phyloP scores from a whole-genome alignment of 2,329 filamentous ascomycete genomes.

The Coniochaeta sp. region DNA sequence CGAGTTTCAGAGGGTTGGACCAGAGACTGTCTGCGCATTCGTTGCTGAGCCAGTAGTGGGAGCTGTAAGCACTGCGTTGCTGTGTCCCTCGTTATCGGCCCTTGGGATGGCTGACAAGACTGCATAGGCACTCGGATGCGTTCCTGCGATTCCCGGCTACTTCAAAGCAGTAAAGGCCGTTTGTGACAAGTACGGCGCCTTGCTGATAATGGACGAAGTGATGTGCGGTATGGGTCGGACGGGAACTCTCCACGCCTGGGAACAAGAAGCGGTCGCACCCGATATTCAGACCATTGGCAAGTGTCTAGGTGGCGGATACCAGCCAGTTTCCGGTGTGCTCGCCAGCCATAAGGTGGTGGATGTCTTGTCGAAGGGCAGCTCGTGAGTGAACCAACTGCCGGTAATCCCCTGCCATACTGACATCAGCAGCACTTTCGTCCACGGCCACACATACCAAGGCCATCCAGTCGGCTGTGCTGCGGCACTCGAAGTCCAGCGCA shows the following conservation, averaged over 20 bases:
- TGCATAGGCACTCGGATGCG: constrained; percentile 41
- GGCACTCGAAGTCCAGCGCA: constrained; percentile 31
- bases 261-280: constrained; percentile 49
- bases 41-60: constrained; percentile 69
- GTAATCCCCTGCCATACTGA: background rate
- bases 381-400: constrained; percentile 18
- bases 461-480: constrained; percentile 31
- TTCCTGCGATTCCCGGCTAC: constrained; percentile 44
- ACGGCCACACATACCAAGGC: constrained; percentile 51
- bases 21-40: constrained; percentile 63
- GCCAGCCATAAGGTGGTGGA: constrained; percentile 41
- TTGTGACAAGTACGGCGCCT: constrained; percentile 46
- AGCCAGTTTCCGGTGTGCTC: constrained; percentile 52
- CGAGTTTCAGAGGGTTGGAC: constrained; percentile 58
- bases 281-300: constrained; percentile 61
- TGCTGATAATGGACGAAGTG: constrained; percentile 54
- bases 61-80: constrained; percentile 40
- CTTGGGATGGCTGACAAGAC: background rate
- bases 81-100: background rate
- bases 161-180: constrained; percentile 44
- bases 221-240: constrained; percentile 63
- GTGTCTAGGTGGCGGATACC: constrained; percentile 54
- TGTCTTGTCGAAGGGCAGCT: constrained; percentile 31
- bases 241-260: constrained; percentile 56
- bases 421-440: constrained; percentile 39